These are phyloP conservation scores for Oryza punctata DNA, from an alignment of 176 grass and related monocot species.

Conservation along the genomic window DNA sequence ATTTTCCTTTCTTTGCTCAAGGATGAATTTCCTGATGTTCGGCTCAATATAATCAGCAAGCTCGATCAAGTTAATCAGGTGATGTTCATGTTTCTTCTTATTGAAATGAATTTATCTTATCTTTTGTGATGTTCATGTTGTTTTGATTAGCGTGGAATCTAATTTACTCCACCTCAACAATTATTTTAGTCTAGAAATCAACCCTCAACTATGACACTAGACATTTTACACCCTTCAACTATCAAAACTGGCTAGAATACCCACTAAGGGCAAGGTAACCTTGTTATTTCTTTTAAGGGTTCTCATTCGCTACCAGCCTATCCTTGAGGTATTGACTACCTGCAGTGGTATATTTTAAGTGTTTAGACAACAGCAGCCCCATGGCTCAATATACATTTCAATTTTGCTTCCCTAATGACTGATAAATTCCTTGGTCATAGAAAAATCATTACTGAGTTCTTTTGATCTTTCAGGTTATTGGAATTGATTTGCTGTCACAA, in stretches of 20 bases:
- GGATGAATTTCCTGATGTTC: constrained; percentile 98
- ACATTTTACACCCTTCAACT: background rate
- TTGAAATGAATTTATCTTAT: background rate
- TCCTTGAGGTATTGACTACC: background rate
- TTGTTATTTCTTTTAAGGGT: background rate
- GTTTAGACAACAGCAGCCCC: background rate
- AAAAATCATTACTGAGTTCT: background rate
- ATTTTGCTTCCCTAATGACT: background rate
- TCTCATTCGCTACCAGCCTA: background rate
- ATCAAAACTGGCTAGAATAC: background rate
- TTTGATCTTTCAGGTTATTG: constrained; percentile 73
- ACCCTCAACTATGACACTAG: background rate
- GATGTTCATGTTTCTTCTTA: constrained; percentile 4
- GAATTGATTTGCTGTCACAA: constrained; percentile 93
- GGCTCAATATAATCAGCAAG: constrained; percentile 98
- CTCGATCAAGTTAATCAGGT: constrained; percentile 99
- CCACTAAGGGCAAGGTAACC: background rate
- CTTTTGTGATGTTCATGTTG: background rate
- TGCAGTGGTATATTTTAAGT: too few species aligned
- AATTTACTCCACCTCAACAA: background rate
- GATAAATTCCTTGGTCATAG: background rate
- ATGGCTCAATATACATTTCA: background rate
- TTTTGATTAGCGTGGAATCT: background rate
- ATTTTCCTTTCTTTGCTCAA: constrained; percentile 98
- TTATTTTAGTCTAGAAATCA: background rate